phyloP scores from a whole-genome alignment of 768 basidiomycete genomes.

The Trametes cingulata region DNA sequence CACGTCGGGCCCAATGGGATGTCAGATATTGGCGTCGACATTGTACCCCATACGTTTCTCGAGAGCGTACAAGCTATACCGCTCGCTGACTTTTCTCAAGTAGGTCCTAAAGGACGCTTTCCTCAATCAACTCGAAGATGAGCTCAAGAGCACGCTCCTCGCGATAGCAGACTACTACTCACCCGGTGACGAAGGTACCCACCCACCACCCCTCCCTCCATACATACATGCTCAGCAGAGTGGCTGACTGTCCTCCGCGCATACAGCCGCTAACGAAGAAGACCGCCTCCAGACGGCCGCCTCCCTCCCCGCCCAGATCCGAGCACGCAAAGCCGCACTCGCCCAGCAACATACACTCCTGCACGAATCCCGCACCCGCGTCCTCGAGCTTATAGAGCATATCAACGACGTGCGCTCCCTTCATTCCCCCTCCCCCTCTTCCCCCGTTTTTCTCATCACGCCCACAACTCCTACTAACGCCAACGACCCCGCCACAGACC shows the following conservation, averaged over 20 bases:
- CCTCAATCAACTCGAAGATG: background rate
- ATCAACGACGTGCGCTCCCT: constrained; percentile 17
- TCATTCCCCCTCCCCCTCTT: background rate
- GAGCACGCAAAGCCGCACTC: background rate
- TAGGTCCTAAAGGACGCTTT: background rate
- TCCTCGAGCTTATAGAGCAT: constrained; percentile 14
- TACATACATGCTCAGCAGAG: too few relatives aligned
- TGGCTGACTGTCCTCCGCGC: background rate
- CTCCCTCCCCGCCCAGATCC: constrained; percentile 1
- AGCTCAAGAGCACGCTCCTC: constrained; percentile 11
- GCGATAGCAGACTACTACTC: constrained; percentile 1
- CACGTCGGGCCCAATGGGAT: too few relatives aligned
- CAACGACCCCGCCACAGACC: constrained; percentile 23
- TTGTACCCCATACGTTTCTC: too few relatives aligned
- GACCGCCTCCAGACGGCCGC: background rate
- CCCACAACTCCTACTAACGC: background rate
- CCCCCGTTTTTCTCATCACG: too few relatives aligned
- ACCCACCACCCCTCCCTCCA: too few relatives aligned
- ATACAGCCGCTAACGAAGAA: background rate
- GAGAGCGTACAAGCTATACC: too few relatives aligned
- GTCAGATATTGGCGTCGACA: too few relatives aligned
- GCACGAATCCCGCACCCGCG: background rate
- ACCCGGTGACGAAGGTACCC: background rate
- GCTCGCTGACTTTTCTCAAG: too few relatives aligned
- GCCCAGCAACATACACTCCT: background rate